A percentile compares a stretch with the other conserved stretches of the same genome.
Conservation (phyloP, 1,284 basidiomycete species). For the Xerocomus amazonicus region DNA sequence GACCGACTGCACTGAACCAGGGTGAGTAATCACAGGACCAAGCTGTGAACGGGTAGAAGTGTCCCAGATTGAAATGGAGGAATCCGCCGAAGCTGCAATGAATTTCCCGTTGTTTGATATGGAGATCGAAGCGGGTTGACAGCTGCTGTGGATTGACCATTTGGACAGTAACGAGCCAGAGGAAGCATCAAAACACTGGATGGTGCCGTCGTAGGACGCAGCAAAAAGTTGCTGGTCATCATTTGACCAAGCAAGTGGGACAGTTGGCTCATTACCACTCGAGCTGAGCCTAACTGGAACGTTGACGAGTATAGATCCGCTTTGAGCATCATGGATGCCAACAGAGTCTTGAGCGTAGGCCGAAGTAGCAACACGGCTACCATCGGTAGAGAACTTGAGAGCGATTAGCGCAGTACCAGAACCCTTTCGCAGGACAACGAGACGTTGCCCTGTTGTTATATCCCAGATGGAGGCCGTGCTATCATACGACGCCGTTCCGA, state of each 20-base stretch:
- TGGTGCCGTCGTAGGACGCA: slow-evolving; percentile 6
- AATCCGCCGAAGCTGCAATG: slow-evolving; percentile 8
- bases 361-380: slow-evolving; percentile 7
- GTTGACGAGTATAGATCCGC: slow-evolving; percentile 1
- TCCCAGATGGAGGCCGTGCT: slow-evolving; percentile 4
- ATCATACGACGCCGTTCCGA: slow-evolving; percentile 11
- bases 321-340: slow-evolving; percentile 2
- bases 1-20: slow-evolving; percentile 10
- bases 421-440: slow-evolving; percentile 4
- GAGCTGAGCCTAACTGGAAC: slow-evolving; percentile 7
- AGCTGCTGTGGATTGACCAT: slow-evolving; percentile 7
- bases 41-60: slow-evolving; percentile 5
- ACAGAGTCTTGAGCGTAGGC: slow-evolving; percentile 6
- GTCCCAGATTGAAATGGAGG: slow-evolving; percentile 14
- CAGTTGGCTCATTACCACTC: slow-evolving; percentile 7
- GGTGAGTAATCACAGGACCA: slow-evolving; percentile 7
- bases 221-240: slow-evolving; percentile 10
- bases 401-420: slow-evolving; percentile 4
- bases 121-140: slow-evolving; percentile 2
- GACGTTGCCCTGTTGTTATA: slow-evolving; percentile 8
- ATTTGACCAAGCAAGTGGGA: slow-evolving; percentile 12
- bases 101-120: slow-evolving; percentile 11
- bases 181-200: slow-evolving; percentile 6
- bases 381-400: slow-evolving; percentile 7
- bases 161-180: slow-evolving; percentile 5